phyloP scores from a whole-genome alignment of 2,329 filamentous ascomycete species.

The Xylariaceae sp. region DNA sequence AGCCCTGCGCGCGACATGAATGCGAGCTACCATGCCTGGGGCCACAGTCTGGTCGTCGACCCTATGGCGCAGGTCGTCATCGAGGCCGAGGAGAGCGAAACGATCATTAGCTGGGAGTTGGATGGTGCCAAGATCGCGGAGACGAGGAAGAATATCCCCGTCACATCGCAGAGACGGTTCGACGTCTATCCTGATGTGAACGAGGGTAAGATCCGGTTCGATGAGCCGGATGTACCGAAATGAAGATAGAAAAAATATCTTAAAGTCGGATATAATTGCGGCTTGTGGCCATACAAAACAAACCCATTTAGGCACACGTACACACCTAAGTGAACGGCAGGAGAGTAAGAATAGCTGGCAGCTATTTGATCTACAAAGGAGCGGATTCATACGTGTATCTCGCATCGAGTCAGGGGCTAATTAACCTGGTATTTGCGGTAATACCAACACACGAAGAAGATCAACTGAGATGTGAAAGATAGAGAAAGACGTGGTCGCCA shows the following conservation, averaged over 20 bases:
- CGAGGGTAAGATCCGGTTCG: slow-evolving; percentile 56
- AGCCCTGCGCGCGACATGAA: slow-evolving; percentile 82
- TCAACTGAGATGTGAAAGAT: too few species aligned
- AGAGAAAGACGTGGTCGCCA: too few species aligned
- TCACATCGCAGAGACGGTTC: slow-evolving; percentile 85
- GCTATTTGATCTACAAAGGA: too few species aligned
- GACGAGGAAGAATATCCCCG: slow-evolving; percentile 81
- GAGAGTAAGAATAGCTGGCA: too few species aligned
- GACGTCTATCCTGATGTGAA: slow-evolving; percentile 95
- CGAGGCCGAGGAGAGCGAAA: slow-evolving; percentile 80
- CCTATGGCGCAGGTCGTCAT: slow-evolving; percentile 84
- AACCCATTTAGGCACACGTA: too few species aligned
- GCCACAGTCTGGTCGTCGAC: slow-evolving; percentile 87
- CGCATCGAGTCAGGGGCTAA: too few species aligned
- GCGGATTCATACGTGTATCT: too few species aligned
- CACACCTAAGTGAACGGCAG: too few species aligned
- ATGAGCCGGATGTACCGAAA: slow-evolving; percentile 35
- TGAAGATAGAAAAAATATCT: slow-evolving; percentile 18
- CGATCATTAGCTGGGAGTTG: slow-evolving; percentile 76
- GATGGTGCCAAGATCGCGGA: slow-evolving; percentile 72
- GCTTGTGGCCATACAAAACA: too few species aligned
- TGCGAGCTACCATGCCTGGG: slow-evolving; percentile 87
- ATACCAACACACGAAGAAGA: too few species aligned
- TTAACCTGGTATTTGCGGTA: too few species aligned
- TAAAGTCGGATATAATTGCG: too few species aligned